These are phyloP conservation scores for Fusarium virguliforme DNA, from an alignment of 2,329 filamentous ascomycete genomes.

Conservation along the genomic window DNA sequence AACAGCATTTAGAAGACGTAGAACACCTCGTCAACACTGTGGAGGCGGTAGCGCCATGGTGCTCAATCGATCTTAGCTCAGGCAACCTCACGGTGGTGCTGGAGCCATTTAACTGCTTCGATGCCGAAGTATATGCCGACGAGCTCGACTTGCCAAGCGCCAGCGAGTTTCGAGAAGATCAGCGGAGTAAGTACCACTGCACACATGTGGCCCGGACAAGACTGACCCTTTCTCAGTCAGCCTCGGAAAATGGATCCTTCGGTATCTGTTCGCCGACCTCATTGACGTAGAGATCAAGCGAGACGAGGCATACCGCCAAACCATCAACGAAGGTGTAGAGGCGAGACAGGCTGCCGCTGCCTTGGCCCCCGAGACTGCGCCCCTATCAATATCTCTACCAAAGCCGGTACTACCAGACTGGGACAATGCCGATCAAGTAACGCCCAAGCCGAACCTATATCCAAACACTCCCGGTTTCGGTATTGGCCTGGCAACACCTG, in stretches of 20 bases:
- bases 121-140: constrained; percentile 97
- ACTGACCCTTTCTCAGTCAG: constrained; percentile 76
- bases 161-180: constrained; percentile 91
- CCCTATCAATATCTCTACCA: constrained; percentile 70
- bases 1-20: constrained; percentile 93
- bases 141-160: constrained; percentile 82
- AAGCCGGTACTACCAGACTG: constrained; percentile 55
- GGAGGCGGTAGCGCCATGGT: constrained; percentile 96
- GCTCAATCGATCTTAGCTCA: constrained; percentile 92
- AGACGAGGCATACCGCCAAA: constrained; percentile 81
- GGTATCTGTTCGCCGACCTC: constrained; percentile 90
- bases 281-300: constrained; percentile 92
- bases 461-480: constrained; percentile 82
- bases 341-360: constrained; percentile 68
- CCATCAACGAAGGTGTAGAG: constrained; percentile 75
- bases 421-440: constrained; percentile 63
- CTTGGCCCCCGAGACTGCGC: constrained; percentile 66
- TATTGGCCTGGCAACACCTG: constrained; percentile 84
- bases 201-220: neutral
- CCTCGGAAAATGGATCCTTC: constrained; percentile 94
- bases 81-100: constrained; percentile 91
- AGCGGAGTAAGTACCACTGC: constrained; percentile 78
- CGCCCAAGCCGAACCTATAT: constrained; percentile 76
- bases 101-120: constrained; percentile 96
- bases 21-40: constrained; percentile 87